phyloP scores from a whole-genome alignment of 176 grass and related monocot genomes.

The Otatea glauca region DNA sequence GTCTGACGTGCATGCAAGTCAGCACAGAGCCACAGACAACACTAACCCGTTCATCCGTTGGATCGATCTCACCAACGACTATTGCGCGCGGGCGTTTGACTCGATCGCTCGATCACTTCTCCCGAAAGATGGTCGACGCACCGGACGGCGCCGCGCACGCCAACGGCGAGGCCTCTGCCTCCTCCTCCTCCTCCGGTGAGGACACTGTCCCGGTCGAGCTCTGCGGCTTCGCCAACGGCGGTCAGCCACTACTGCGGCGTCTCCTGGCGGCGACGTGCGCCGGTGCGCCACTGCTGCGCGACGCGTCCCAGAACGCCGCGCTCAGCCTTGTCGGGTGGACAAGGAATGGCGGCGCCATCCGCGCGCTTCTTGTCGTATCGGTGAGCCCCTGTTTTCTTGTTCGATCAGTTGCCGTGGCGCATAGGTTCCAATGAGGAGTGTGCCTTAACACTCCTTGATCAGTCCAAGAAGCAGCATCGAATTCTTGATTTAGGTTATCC shows the following conservation, averaged over 20 bases:
- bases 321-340: slow-evolving; percentile 63
- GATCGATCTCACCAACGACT: slow-evolving; percentile 13
- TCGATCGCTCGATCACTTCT: neutral
- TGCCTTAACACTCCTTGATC: neutral
- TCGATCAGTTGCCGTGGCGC: neutral
- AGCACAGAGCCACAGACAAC: neutral
- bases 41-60: neutral
- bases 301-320: slow-evolving; percentile 43
- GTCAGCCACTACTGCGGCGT: slow-evolving; percentile 12
- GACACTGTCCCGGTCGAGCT: slow-evolving; percentile 21
- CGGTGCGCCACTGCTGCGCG: slow-evolving; percentile 51
- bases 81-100: slow-evolving; percentile 27
- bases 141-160: slow-evolving; percentile 3
- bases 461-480: neutral
- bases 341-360: slow-evolving; percentile 50
- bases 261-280: slow-evolving; percentile 35
- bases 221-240: neutral
- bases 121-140: slow-evolving; percentile 33
- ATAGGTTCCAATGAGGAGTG: neutral
- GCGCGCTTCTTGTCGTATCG: slow-evolving; percentile 61
- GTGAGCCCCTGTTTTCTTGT: slow-evolving; percentile 41
- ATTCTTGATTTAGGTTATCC: neutral
- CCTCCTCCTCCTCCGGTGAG: slow-evolving; percentile 20
- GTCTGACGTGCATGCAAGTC: neutral
- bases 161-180: slow-evolving; percentile 29